These are phyloP conservation scores for Platanthera guangdongensis DNA, from an alignment of 106 monocot species.

Conservation along the genomic window DNA sequence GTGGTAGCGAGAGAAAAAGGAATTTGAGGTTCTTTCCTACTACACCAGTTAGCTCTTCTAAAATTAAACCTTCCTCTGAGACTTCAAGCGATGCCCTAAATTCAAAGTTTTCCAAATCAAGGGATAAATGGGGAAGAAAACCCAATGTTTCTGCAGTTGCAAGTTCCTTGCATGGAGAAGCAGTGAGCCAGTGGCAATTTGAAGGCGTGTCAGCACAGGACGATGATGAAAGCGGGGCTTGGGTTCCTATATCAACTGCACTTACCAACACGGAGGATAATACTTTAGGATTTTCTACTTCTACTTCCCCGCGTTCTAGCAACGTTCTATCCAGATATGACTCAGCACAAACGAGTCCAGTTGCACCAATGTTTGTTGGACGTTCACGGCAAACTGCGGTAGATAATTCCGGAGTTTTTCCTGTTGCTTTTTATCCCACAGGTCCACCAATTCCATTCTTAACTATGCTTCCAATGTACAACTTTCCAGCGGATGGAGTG, in stretches of 20 bases:
- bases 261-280: constrained; percentile 24
- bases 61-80: constrained; percentile 34
- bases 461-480: constrained; percentile 29
- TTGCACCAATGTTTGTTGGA: constrained; percentile 34
- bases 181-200: constrained; percentile 29
- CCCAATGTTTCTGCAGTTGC: constrained; percentile 10
- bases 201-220: constrained; percentile 21
- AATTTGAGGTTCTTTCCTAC: constrained; percentile 24
- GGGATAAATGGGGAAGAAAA: constrained; percentile 66
- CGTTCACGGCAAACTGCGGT: constrained; percentile 28
- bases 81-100: constrained; percentile 36
- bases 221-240: constrained; percentile 35
- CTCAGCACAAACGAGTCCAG: constrained; percentile 20
- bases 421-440: constrained; percentile 44
- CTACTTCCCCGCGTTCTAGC: constrained; percentile 8
- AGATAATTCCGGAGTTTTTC: constrained; percentile 38
- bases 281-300: constrained; percentile 12
- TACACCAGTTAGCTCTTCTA: constrained; percentile 35
- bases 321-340: constrained; percentile 30
- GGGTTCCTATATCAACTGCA: constrained; percentile 24
- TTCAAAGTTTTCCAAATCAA: constrained; percentile 23
- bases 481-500: constrained; percentile 24
- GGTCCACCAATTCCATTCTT: constrained; percentile 65
- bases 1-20: constrained; percentile 14
- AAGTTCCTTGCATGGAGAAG: constrained; percentile 19